Conservation (phyloP, 345 rosid genomes). For the rapeseed (Brassica napus) region Da-Ae NC_063436.1:16835501-16836000, state of each 20-base stretch:
- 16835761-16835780: neutral
- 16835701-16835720: neutral
- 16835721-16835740: neutral
- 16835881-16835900: neutral
- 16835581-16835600: conserved; percentile 43
- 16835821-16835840: neutral
- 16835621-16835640: conserved; percentile 36
- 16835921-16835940: neutral
- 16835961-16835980: neutral
- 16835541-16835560: conserved; percentile 32
- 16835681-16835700: neutral
- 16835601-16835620: conserved; percentile 42
- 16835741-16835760: neutral
- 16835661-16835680: neutral
- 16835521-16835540: conserved; percentile 37
- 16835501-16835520: conserved; percentile 35
- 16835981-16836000: neutral
- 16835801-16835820: neutral
- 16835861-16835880: neutral
- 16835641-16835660: conserved; percentile 20
- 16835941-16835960: neutral
- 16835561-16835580: conserved; percentile 30
- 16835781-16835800: neutral
- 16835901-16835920: neutral
- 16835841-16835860: neutral